A percentile compares a stretch with the other conserved stretches of the same genome.
Evolutionary conservation across 2,329 filamentous ascomycete genomes (phyloP).

Genomic region (Cadophora luteo-olivacea): DNA sequence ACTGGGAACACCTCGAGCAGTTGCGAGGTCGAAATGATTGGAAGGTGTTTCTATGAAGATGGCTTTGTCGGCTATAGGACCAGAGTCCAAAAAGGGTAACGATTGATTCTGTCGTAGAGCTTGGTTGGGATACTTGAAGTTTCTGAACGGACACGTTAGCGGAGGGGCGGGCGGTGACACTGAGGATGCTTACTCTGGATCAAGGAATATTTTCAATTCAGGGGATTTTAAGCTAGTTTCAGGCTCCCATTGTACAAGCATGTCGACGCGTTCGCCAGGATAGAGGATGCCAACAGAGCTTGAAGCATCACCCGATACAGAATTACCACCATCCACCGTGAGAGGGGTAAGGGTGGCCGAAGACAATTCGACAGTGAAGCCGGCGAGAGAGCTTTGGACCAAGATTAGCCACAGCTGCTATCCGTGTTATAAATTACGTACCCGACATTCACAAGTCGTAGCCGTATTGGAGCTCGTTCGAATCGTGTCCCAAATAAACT

Average conservation of each 20-base stretch:
- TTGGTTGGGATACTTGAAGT: slow-evolving; percentile 53
- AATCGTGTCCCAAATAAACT: slow-evolving; percentile 40
- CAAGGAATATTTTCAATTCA: slow-evolving; percentile 40
- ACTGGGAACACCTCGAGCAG: slow-evolving; percentile 7
- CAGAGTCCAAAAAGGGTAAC: slow-evolving; percentile 42
- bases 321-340: slow-evolving; percentile 49
- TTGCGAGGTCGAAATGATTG: slow-evolving; percentile 36
- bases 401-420: background rate
- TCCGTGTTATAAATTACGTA: no score
- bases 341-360: slow-evolving; percentile 29
- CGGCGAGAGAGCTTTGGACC: slow-evolving; percentile 30
- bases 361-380: slow-evolving; percentile 29
- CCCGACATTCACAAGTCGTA: slow-evolving; percentile 54
- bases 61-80: background rate
- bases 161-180: no score
- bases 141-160: slow-evolving; percentile 38
- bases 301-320: slow-evolving; percentile 35
- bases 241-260: slow-evolving; percentile 25
- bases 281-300: slow-evolving; percentile 46
- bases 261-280: slow-evolving; percentile 53
- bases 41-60: background rate
- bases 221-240: background rate
- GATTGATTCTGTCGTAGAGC: slow-evolving; percentile 49
- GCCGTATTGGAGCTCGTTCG: slow-evolving; percentile 39
- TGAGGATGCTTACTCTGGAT: slow-evolving; percentile 44